Evolutionary conservation across 129 eudicot species (phyloP), one percentile per base, ranked within the genome.

Genomic region (Apium graveolens): DNA sequence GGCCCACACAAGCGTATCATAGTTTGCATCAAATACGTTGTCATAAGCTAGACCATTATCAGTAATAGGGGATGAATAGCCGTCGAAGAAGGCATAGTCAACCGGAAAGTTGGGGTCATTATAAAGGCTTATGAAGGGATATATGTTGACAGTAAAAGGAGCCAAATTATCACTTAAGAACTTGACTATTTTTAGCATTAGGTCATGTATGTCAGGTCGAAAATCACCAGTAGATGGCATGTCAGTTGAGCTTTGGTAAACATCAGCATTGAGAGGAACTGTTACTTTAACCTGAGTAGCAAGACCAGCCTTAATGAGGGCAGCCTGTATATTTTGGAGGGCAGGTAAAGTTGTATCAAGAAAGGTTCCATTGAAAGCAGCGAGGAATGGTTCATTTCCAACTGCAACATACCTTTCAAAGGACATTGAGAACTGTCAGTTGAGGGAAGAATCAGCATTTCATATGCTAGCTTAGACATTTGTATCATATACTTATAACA

Each of bases 121-220:
- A 79, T 90, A 91, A 70, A 95, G 98, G 51, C 98, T 95, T 69
- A 95, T 87, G 78, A 90, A 95, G 8, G 98, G 98, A 81, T 95
- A 95, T 78, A 95, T 91, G 81, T 95, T 95, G 86, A 91, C 92
- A 1, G 97, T 91, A 89, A 95, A 90, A 5, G 98, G 94, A 20
- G 86, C 85, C 5, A 80, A 85, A n/a, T 91, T 91, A 38, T 84
- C 88, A 26, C 73, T 84, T 68, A 95, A 78, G 89, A 95, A 95
- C 49, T 87, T 82, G 74, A 86, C 82, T 31, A 95, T 95, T 26
- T 86, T 69, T 45, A 86, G 18, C 86, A 95, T 90, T 39, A 81
- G 85, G 70, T 91, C 97, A 11, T 79, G 89, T 78, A 95, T 95
- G 77, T 95, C 92, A 0, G 90, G 55, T 39, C 98, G 84, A 76